Evolutionary conservation across 2,329 filamentous ascomycete species (phyloP), one percentile per base, ranked within the genome.

Genomic region (Penicillium sclerotiorum): DNA sequence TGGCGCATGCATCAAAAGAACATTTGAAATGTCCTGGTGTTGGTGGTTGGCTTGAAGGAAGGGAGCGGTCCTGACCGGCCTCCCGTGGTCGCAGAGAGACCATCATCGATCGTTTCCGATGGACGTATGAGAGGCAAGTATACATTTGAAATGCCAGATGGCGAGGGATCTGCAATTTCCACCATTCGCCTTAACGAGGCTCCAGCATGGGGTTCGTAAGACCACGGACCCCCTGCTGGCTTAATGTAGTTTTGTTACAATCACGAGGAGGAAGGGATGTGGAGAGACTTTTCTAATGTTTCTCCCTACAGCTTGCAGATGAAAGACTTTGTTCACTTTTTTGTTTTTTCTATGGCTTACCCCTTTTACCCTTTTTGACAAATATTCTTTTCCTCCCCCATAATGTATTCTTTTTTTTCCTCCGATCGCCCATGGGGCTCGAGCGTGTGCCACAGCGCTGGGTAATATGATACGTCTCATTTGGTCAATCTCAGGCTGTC

Each of bases 381-480:
- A n/a, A n/a, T n/a, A n/a, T n/a, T n/a, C n/a, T n/a, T n/a, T n/a
- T n/a, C n/a, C n/a, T n/a, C n/a, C n/a, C n/a, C n/a, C n/a, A n/a
- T n/a, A n/a, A n/a, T 15, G 17, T 41, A 28, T 32, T 13, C 15
- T 43, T 32, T 15, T 12, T 32, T 32, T 43, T 21, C n/a, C 28
- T 39, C 32, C 32, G 15, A 33, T 27, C 5, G n/a, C 33, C 33
- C 22, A 20, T 43, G 25, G 35, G 20, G 43, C 23, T 37, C 23
- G 43, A 39, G 43, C 43, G 17, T 28, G 17, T 45, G 43, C 39
- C 46, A 43, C 30, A 5, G 28, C 6, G 9, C 17, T 36, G 20
- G 38, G 7, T 5, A 52, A 55, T 53, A 22, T 53, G 57, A 59
- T 55, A 47, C 35, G 55, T 58, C 52, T 36, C 46, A 45, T 23